Evolutionary conservation across 2,329 filamentous ascomycete species (phyloP), one percentile per base, ranked within the genome.

Genomic region (Eutypa lata): DNA sequence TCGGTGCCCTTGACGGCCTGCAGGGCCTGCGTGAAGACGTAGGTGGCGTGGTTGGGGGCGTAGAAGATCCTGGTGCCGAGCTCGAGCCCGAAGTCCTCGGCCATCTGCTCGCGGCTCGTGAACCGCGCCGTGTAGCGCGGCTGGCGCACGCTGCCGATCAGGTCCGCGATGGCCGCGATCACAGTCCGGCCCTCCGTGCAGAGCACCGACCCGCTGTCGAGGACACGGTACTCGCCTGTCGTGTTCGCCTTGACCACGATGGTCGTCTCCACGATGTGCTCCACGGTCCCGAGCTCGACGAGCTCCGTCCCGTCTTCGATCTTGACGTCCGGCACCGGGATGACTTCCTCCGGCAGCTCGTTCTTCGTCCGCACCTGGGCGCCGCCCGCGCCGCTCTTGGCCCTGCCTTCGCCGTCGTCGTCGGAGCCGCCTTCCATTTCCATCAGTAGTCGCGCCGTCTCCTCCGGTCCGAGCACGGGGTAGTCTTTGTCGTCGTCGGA

Each of bases 51-150:
- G 8, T 83, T 76, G 44, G 87, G 81, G 3, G 93, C 85, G 65
- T 96, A 97, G 73, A 83, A 96, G 2, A 97, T 74, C 47, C 83
- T 82, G 2, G 82, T 83, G 26, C 88, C 90, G 40, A 83, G 74
- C n/a, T 76, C 71, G n/a, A 96, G 71, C 6, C 85, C 87, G 22
- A 86, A 75, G 40, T 84, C n/a, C n/a, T n/a, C 80, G 37, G 79
- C 75, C 43, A 95, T 82, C 51, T 91, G 89, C 7, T 84, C 81
- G 1, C 82, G 75, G 47, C 82, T 86, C 16, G 81, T 79, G 68
- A 95, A 96, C 37, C 84, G 82, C 10, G 97, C 82, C 1, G 88
- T 89, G 73, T 97, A 99, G 61, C 92, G 77, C 8, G 94, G 94
- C 61, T 91, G 86, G 57, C 91, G 82, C 3, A 97, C 91, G 64